A percentile compares a stretch with the other conserved stretches of the same genome.
These are phyloP conservation scores for Rubroshorea leprosula DNA, from an alignment of 345 rosid genomes.

Conservation along the genomic window DNA sequence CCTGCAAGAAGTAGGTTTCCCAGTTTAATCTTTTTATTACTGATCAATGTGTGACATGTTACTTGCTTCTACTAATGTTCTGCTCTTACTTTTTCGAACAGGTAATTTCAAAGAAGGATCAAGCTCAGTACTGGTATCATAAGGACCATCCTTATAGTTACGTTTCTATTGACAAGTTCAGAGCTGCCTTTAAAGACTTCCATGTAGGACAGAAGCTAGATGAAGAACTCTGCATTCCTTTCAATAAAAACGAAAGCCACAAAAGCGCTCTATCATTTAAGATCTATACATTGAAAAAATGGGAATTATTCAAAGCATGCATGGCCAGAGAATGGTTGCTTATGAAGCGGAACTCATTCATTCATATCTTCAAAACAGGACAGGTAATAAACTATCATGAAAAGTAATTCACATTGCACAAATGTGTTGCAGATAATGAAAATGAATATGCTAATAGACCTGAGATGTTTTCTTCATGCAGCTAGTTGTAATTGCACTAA, in stretches of 20 bases:
- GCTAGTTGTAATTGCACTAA: conserved; percentile 31
- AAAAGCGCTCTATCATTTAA: conserved; percentile 39
- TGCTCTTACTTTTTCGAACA: neutral
- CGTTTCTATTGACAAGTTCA: conserved; percentile 42
- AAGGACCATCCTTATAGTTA: conserved; percentile 31
- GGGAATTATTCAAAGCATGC: conserved; percentile 63
- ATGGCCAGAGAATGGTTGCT: conserved; percentile 56
- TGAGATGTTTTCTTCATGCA: conserved; percentile 20
- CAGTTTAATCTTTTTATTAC: neutral
- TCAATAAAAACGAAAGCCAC: conserved; percentile 26
- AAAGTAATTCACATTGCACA: too few species aligned
- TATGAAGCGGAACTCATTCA: conserved; percentile 43
- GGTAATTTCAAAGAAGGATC: conserved; percentile 65
- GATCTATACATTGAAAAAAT: conserved; percentile 37
- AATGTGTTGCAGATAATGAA: neutral
- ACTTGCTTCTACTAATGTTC: conserved; percentile 3
- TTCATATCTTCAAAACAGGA: conserved; percentile 33
- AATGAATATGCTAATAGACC: neutral
- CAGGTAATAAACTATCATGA: conserved; percentile 27
- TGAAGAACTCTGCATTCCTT: conserved; percentile 39
- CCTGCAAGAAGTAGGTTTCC: conserved; percentile 49
- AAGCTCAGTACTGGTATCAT: conserved; percentile 51
- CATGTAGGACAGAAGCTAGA: conserved; percentile 31
- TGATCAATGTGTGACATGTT: neutral
- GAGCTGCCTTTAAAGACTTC: conserved; percentile 30